These are phyloP conservation scores for Leptodontidium sp. DNA, from an alignment of 2,329 filamentous ascomycete genomes.

Conservation along the genomic window DNA sequence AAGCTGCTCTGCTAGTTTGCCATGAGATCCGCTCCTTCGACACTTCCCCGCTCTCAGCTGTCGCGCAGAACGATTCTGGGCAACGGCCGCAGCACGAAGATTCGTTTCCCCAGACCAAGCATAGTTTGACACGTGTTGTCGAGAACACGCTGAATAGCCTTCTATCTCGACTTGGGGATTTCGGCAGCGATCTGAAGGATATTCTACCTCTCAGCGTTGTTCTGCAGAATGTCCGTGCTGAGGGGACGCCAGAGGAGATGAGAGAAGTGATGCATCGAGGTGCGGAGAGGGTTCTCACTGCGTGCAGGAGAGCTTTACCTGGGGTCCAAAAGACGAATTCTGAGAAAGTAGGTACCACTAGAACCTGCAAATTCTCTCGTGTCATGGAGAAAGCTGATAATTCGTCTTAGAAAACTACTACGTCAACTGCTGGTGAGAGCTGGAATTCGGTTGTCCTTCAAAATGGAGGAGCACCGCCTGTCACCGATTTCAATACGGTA, in stretches of 20 bases:
- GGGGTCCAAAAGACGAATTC: slow-evolving; percentile 10
- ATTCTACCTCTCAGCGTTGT: slow-evolving; percentile 45
- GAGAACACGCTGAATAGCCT: slow-evolving; percentile 46
- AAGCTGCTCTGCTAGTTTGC: slow-evolving; percentile 36
- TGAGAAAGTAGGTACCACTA: background rate
- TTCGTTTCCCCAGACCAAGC: slow-evolving; percentile 37
- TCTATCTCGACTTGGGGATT: slow-evolving; percentile 42
- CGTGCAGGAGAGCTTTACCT: slow-evolving; percentile 35
- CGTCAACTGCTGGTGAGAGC: background rate
- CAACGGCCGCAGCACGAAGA: background rate
- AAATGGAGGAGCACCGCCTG: slow-evolving; percentile 2
- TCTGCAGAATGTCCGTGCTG: slow-evolving; percentile 44
- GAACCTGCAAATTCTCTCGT: background rate
- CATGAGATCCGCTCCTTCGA: slow-evolving; percentile 36
- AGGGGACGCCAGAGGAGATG: slow-evolving; percentile 42
- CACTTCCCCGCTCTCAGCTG: background rate
- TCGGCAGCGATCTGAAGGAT: slow-evolving; percentile 46
- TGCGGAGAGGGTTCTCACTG: slow-evolving; percentile 42
- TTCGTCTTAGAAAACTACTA: background rate
- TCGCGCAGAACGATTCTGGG: background rate
- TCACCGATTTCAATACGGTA: slow-evolving; percentile 24
- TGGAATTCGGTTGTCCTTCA: background rate
- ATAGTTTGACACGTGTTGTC: slow-evolving; percentile 42
- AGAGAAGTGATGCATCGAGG: slow-evolving; percentile 43
- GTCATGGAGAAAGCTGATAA: background rate